Conservation (phyloP, 306 rosid species). For the Quillaja saponaria region DNA sequence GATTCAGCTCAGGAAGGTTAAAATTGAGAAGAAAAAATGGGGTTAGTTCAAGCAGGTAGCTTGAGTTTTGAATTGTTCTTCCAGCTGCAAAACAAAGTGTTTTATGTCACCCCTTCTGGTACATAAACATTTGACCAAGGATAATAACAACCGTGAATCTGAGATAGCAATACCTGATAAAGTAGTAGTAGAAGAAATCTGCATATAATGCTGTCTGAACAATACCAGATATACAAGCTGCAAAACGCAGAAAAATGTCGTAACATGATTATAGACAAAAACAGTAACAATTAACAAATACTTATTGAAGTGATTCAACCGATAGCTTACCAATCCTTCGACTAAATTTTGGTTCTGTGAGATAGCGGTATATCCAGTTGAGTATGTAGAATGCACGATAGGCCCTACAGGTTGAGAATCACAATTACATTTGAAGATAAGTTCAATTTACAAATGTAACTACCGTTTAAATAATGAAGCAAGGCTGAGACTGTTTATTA, state of each 20-base stretch:
- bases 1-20: constrained; percentile 23
- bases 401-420: constrained; percentile 62
- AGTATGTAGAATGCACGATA: constrained; percentile 92
- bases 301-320: neutral
- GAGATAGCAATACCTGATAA: constrained; percentile 56
- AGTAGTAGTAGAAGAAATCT: constrained; percentile 97
- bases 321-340: constrained; percentile 76
- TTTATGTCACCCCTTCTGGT: constrained; percentile 6
- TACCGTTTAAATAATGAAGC: neutral
- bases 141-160: neutral
- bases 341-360: constrained; percentile 66
- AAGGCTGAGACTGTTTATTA: constrained; percentile 4
- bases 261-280: constrained; percentile 8
- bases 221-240: constrained; percentile 81
- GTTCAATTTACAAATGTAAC: constrained; percentile 13
- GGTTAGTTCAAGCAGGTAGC: constrained; percentile 71
- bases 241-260: constrained; percentile 28
- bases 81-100: constrained; percentile 71
- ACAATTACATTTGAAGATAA: constrained; percentile 13
- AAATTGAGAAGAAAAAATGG: constrained; percentile 13
- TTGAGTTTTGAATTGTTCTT: constrained; percentile 81
- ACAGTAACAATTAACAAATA: neutral
- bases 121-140: neutral
- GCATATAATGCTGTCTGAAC: constrained; percentile 93
- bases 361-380: constrained; percentile 95